Evolutionary conservation across 306 rosid species (phyloP).

Genomic region (Crataegus laevigata): DNA sequence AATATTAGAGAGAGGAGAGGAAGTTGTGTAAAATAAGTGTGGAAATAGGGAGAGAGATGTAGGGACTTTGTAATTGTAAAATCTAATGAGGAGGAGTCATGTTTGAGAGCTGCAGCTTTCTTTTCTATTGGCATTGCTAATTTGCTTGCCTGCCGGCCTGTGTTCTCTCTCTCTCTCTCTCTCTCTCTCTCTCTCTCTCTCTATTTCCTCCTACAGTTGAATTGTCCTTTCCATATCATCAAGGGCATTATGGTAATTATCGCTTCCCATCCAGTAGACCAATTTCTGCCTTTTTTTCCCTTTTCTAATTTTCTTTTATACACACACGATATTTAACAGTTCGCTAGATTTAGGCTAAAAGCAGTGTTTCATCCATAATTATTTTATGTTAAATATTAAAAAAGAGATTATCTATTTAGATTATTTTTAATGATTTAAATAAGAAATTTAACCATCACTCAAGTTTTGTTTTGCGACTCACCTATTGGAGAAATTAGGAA

Average conservation of each 20-base stretch:
- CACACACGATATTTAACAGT: no score
- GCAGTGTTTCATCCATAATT: no score
- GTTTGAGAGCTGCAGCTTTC: slow-evolving; percentile 24
- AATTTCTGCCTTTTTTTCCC: not conserved
- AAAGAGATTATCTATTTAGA: no score
- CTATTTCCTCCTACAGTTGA: slow-evolving; percentile 16
- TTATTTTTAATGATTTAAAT: no score
- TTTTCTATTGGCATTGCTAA: slow-evolving; percentile 20
- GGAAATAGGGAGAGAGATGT: not conserved
- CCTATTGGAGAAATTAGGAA: no score
- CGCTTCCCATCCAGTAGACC: no score
- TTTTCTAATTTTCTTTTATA: no score
- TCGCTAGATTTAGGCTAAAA: no score
- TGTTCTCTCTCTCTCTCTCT: not conserved
- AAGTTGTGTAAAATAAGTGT: not conserved
- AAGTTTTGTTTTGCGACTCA: no score
- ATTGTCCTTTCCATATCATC: slow-evolving; percentile 25
- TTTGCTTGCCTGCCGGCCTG: not conserved
- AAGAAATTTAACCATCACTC: no score
- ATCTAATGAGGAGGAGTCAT: not conserved
- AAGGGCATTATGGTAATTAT: slow-evolving; percentile 24
- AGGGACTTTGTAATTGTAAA: slow-evolving; percentile 1
- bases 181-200: slow-evolving; percentile 19
- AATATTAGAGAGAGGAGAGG: no score
- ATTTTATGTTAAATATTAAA: no score